Conservation (phyloP, 331 rosid genomes). For the Quercus tomentella region DNA sequence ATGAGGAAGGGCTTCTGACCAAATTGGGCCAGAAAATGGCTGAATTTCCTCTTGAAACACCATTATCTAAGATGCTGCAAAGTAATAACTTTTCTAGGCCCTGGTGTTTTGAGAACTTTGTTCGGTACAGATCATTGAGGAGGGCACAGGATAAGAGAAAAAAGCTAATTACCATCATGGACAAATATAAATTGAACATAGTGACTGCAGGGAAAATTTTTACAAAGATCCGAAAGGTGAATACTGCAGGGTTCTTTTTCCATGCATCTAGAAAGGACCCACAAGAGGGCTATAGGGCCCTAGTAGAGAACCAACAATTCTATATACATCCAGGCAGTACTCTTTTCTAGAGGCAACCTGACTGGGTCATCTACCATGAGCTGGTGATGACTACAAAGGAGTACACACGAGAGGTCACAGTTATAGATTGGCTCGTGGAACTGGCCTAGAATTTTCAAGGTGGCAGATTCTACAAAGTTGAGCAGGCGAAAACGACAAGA, state of each 20-base stretch:
- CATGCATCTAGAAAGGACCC: slow-evolving; percentile 89
- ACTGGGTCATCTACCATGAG: slow-evolving; percentile 11
- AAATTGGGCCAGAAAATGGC: slow-evolving; percentile 95
- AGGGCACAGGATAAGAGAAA: slow-evolving; percentile 92
- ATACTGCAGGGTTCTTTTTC: slow-evolving; percentile 90
- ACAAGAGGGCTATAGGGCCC: slow-evolving; percentile 88
- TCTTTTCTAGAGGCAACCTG: slow-evolving; percentile 87
- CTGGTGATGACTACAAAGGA: slow-evolving; percentile 33
- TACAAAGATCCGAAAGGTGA: slow-evolving; percentile 89
- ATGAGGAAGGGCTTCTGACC: slow-evolving; percentile 91
- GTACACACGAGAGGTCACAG: slow-evolving; percentile 86
- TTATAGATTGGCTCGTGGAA: slow-evolving; percentile 90
- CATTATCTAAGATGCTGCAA: slow-evolving; percentile 4
- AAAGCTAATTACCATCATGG: slow-evolving; percentile 83
- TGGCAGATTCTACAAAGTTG: slow-evolving; percentile 13
- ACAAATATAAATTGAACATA: slow-evolving; percentile 78
- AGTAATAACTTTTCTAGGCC: slow-evolving; percentile 82
- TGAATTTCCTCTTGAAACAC: slow-evolving; percentile 54
- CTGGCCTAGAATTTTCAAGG: slow-evolving; percentile 83
- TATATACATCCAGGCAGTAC: slow-evolving; percentile 87
- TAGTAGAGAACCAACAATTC: slow-evolving; percentile 88
- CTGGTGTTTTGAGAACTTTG: slow-evolving; percentile 89
- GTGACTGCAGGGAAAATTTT: slow-evolving; percentile 78
- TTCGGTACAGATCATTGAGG: slow-evolving; percentile 78
- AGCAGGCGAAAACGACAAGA: too few species aligned